Conservation (phyloP, 2,329 filamentous ascomycete species). For the Fusarium tricinctum region DNA sequence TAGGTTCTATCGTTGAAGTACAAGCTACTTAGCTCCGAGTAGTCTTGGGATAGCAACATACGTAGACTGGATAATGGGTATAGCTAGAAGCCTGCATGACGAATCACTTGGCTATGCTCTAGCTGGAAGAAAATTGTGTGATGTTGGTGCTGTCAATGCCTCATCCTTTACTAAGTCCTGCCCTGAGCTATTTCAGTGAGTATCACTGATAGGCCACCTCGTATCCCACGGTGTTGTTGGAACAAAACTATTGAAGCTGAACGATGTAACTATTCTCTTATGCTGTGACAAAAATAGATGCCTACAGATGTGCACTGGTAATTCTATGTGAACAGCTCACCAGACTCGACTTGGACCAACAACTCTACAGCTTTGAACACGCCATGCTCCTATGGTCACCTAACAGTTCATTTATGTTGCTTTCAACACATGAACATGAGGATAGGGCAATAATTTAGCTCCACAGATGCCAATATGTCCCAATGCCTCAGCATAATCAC, state of each 20-base stretch:
- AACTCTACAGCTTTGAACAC: background rate
- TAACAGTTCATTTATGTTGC: no score
- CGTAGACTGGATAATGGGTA: no score
- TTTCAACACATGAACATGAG: no score
- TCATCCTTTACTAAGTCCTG: no score
- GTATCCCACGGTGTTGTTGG: background rate
- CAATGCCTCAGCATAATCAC: background rate
- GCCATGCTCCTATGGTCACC: no score
- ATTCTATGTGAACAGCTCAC: background rate
- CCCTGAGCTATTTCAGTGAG: no score
- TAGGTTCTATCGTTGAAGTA: background rate
- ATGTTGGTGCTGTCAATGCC: no score
- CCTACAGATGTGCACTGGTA: background rate
- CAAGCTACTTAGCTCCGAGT: background rate
- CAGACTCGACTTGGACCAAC: background rate
- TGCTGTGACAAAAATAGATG: background rate
- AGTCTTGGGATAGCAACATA: no score
- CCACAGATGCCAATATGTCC: background rate
- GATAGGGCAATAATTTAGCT: background rate
- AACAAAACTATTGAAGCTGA: no score
- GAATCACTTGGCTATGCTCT: no score
- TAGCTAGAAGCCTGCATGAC: no score
- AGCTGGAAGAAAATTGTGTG: no score
- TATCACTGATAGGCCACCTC: background rate
- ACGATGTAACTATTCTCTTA: background rate